Percentiles rank a stretch among this genome's conserved stretches.
Evolutionary conservation across 371 early-diverging fungal genomes (phyloP).

Genomic region (Syncephalastrum sp.): DNA sequence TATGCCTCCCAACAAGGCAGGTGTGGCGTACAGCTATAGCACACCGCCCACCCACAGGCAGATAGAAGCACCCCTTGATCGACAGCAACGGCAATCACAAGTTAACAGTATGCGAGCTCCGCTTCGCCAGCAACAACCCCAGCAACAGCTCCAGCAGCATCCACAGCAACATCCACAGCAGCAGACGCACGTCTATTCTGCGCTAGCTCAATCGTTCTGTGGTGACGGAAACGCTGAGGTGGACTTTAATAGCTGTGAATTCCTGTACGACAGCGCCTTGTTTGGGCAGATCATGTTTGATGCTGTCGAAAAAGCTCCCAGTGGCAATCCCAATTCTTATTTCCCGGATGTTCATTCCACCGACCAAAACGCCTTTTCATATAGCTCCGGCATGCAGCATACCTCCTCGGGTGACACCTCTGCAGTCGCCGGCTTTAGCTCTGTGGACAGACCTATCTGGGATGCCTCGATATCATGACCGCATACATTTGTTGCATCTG

Average conservation of each 20-base stretch:
- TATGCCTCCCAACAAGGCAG: background rate
- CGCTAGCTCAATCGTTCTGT: slow-evolving; percentile 7
- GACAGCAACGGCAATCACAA: slow-evolving; percentile 3
- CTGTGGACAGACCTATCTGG: too few relatives aligned
- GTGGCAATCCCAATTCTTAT: too few relatives aligned
- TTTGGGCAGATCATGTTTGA: slow-evolving; percentile 49
- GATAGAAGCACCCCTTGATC: background rate
- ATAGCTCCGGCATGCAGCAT: too few relatives aligned
- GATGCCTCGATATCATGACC: too few relatives aligned
- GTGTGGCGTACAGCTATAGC: background rate
- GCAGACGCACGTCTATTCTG: background rate
- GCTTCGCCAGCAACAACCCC: background rate
- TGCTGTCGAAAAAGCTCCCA: slow-evolving; percentile 9
- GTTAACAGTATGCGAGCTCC: background rate
- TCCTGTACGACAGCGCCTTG: slow-evolving; percentile 37
- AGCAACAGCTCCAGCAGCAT: background rate
- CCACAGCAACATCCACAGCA: slow-evolving; percentile 8
- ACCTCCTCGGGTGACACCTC: too few relatives aligned
- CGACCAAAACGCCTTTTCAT: too few relatives aligned
- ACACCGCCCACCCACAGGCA: background rate
- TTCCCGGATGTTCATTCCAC: too few relatives aligned
- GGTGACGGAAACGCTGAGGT: slow-evolving; percentile 15
- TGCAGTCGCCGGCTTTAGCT: too few relatives aligned
- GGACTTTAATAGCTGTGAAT: slow-evolving; percentile 44
- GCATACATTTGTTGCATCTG: too few relatives aligned